Evolutionary conservation across 768 basidiomycete species (phyloP).

Genomic region (Boletus eberwhitei): DNA sequence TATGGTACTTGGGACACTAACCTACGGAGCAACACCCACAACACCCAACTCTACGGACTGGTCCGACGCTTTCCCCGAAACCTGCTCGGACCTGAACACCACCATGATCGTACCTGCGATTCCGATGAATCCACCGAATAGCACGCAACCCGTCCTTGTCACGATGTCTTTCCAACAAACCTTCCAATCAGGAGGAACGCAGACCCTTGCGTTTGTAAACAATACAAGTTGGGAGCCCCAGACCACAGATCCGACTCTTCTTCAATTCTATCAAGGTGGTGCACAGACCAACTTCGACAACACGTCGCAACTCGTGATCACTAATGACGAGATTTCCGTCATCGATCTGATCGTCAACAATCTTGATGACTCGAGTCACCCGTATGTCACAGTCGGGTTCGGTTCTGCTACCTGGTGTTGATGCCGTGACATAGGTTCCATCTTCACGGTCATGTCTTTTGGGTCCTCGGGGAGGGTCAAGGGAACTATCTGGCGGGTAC

Average conservation of each 20-base stretch:
- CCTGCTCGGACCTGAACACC: conserved; percentile 27
- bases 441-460: conserved; percentile 37
- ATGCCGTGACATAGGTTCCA: conserved; percentile 29
- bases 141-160: conserved; percentile 17
- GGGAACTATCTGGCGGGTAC: conserved; percentile 31
- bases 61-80: conserved; percentile 22
- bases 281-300: conserved; percentile 25
- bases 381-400: conserved; percentile 15
- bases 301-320: conserved; percentile 24
- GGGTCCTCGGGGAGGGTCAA: conserved; percentile 34
- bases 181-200: conserved; percentile 24
- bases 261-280: conserved; percentile 25
- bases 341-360: conserved; percentile 24
- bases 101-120: conserved; percentile 29
- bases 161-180: conserved; percentile 27
- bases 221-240: conserved; percentile 28
- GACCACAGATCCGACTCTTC: conserved; percentile 25
- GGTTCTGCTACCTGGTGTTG: neutral
- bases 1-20: conserved; percentile 29
- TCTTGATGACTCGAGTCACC: conserved; percentile 30
- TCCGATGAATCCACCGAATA: conserved; percentile 28
- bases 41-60: conserved; percentile 27
- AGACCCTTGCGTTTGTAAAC: conserved; percentile 27
- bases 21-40: conserved; percentile 25
- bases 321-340: conserved; percentile 27